Evolutionary conservation across 2,329 filamentous ascomycete species (phyloP), one percentile per base, ranked within the genome.

Genomic region (Curvularia spicifera): DNA sequence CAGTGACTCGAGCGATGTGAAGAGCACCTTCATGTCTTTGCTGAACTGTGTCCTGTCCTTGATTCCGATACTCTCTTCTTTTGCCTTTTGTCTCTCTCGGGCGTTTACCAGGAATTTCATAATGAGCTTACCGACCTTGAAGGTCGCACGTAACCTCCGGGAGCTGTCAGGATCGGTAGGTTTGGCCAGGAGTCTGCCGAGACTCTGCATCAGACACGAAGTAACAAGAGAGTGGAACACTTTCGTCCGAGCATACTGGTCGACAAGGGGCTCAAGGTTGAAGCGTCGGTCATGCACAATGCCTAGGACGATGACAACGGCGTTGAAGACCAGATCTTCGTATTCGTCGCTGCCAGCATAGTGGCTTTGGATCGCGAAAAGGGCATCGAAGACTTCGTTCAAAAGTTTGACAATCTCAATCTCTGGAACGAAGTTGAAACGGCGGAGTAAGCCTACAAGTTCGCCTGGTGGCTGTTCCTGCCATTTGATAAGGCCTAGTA

Each of bases 381-480:
- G 85, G 0, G 92, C 87, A 75, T 97, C 91, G 52, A 99, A 89
- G 1, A 98, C 93, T 68, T 96, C 90, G 62, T 86, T 90, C 7
- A 98, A 81, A 42, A 98, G 84, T 80, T 98, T 99, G 61, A 99
- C 95, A 33, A 99, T 91, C 78, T 99, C 96, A 55, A 98, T 97
- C 74, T 99, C 95, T 0, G 95, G 91, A 0, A 99, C 93, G 66
- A 98, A 98, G 20, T 93, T 88, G 48, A 98, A 86, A 65, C 93
- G 89, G 72, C 90, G 90, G 42, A 99, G 80, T 0, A 96, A 81
- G 24, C 87, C 83, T 0, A 91, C 83, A 1, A 98, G 82, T 35
- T 93, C 87, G 28, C 88, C 87, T 45, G 88, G 84, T 0, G 88
- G 83, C 40, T 89, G 84, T 12, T 94, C 89, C 71, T 87, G 91